phyloP scores from a whole-genome alignment of 352 stramenopile genomes.

The Globisporangium nodosum region DNA sequence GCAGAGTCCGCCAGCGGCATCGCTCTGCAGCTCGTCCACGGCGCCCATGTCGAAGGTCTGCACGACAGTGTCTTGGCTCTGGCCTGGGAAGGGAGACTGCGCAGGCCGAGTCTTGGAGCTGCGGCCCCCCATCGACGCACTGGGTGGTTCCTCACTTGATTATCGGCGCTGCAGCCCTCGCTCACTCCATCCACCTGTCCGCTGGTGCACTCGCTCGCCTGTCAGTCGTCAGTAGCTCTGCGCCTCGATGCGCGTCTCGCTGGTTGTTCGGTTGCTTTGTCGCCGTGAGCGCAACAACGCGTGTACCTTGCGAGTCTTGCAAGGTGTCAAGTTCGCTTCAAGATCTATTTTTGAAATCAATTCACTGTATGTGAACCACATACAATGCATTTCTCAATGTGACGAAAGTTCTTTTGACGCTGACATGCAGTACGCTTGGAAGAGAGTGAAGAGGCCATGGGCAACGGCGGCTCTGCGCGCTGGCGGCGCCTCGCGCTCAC shows the following conservation, averaged over 20 bases:
- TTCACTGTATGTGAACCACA: too few species aligned
- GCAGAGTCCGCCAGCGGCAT: neutral
- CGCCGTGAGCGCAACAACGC: too few species aligned
- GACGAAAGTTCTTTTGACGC: too few species aligned
- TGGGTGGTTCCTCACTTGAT: constrained; percentile 1
- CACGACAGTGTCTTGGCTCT: constrained; percentile 22
- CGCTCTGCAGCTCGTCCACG: constrained; percentile 31
- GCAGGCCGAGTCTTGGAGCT: constrained; percentile 50
- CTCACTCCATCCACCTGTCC: constrained; percentile 5
- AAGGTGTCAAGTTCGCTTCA: too few species aligned
- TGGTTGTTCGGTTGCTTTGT: too few species aligned
- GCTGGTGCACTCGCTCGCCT: neutral
- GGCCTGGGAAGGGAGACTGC: neutral
- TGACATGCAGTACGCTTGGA: neutral
- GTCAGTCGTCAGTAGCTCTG: too few species aligned
- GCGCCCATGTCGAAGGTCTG: constrained; percentile 19
- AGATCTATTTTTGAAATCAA: too few species aligned
- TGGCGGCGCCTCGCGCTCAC: constrained; percentile 9
- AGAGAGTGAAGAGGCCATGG: neutral
- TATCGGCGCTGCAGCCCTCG: neutral
- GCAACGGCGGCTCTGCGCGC: neutral
- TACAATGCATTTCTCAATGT: too few species aligned
- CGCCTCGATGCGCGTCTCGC: too few species aligned
- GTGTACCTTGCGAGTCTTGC: too few species aligned
- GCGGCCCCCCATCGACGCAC: constrained; percentile 34